Evolutionary conservation across 352 stramenopile genomes (phyloP).

Genomic region (Peronospora belbahrii): DNA sequence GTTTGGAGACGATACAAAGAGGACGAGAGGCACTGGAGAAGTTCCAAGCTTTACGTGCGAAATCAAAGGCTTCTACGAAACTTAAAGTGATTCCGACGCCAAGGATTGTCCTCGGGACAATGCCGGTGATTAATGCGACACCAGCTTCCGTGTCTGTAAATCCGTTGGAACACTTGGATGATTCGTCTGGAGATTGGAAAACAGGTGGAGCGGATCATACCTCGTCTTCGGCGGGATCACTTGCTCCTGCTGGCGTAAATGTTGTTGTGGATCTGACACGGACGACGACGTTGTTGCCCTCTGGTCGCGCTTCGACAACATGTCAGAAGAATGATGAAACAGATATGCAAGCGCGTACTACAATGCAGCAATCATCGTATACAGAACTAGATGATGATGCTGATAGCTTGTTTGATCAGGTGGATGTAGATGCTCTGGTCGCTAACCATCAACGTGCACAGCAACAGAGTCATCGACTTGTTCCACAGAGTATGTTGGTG

Average conservation of each 20-base stretch:
- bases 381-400: constrained; percentile 15
- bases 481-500: neutral
- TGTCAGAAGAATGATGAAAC: constrained; percentile 2
- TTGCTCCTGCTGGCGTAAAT: neutral
- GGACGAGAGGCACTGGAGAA: constrained; percentile 32
- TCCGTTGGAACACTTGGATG: neutral
- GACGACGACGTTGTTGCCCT: constrained; percentile 1
- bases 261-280: constrained; percentile 28
- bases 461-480: constrained; percentile 9
- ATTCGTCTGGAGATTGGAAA: neutral
- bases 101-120: constrained; percentile 23
- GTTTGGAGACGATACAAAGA: constrained; percentile 36
- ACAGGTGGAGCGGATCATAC: constrained; percentile 1
- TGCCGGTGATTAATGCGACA: constrained; percentile 16
- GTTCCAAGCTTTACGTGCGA: constrained; percentile 28
- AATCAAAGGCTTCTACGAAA: constrained; percentile 23
- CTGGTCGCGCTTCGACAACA: neutral
- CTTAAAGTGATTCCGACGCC: constrained; percentile 44
- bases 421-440: constrained; percentile 52
- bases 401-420: constrained; percentile 28
- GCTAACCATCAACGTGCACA: constrained; percentile 36
- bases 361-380: constrained; percentile 4
- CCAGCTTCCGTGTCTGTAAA: neutral
- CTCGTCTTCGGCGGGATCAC: neutral
- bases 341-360: neutral